Evolutionary conservation across 2,329 filamentous ascomycete genomes (phyloP).

Genomic region (Scedosporium apiospermum): DNA sequence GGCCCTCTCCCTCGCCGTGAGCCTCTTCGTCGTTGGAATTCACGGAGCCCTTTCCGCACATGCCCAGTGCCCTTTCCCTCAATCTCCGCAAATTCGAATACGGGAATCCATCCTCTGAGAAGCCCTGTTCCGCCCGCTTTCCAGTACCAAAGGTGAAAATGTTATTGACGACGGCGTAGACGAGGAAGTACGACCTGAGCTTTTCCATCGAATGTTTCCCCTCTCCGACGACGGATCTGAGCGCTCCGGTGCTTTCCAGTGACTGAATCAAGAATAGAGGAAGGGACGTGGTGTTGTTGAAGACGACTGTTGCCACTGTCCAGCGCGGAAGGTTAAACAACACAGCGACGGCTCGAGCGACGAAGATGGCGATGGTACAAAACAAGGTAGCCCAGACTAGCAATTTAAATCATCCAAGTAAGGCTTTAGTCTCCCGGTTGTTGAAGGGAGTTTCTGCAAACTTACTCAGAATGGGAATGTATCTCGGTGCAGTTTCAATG

Average conservation of each 20-base stretch:
- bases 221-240: constrained; percentile 33
- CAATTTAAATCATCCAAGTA: not conserved
- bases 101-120: constrained; percentile 9
- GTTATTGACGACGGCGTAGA: constrained; percentile 55
- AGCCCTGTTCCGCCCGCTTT: constrained; percentile 21
- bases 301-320: constrained; percentile 34
- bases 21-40: not conserved
- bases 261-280: constrained; percentile 34
- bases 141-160: constrained; percentile 56
- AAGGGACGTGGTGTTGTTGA: constrained; percentile 39
- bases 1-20: not conserved
- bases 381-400: constrained; percentile 26
- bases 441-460: constrained; percentile 8
- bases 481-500: constrained; percentile 22
- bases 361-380: not conserved
- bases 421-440: not conserved
- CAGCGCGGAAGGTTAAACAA: constrained; percentile 32
- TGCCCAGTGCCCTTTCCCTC: not conserved
- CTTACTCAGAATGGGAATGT: constrained; percentile 20
- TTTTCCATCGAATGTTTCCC: constrained; percentile 37
- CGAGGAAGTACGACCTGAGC: constrained; percentile 56
- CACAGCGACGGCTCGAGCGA: not conserved
- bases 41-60: not conserved
- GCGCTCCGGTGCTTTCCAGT: constrained; percentile 42
- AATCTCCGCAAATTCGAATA: not conserved